Evolutionary conservation across 192 early-diverging fungal genomes (phyloP).

Genomic region (Allomyces macrogynus): DNA sequence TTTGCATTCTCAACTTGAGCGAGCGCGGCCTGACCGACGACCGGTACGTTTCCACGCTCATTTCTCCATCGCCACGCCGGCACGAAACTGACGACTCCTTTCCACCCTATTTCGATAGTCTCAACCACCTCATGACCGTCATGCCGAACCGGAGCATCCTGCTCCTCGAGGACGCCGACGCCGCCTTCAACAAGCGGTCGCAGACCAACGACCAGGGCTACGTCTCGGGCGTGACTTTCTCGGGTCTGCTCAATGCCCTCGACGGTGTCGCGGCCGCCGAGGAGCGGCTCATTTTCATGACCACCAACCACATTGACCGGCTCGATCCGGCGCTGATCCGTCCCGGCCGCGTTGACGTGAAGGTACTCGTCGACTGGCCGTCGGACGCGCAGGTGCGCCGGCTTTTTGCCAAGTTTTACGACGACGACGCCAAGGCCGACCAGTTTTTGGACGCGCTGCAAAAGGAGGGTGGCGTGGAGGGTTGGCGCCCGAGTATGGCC

Average conservation of each 20-base stretch:
- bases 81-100: too few species aligned
- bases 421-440: slow-evolving; percentile 35
- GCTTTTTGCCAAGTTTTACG: slow-evolving; percentile 70
- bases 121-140: slow-evolving; percentile 60
- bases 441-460: slow-evolving; percentile 39
- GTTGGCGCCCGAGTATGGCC: slow-evolving; percentile 48
- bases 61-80: too few species aligned
- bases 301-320: slow-evolving; percentile 63
- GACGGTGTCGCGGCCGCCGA: slow-evolving; percentile 74
- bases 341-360: slow-evolving; percentile 59
- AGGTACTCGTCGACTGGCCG: slow-evolving; percentile 55
- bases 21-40: slow-evolving; percentile 70
- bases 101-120: not conserved
- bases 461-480: slow-evolving; percentile 9
- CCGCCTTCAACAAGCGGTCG: slow-evolving; percentile 51
- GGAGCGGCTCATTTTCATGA: slow-evolving; percentile 78
- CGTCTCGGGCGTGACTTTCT: slow-evolving; percentile 43
- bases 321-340: slow-evolving; percentile 61
- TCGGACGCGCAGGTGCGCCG: slow-evolving; percentile 36
- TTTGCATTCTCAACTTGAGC: slow-evolving; percentile 67
- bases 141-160: slow-evolving; percentile 60
- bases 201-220: slow-evolving; percentile 51
- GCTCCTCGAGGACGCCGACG: slow-evolving; percentile 66
- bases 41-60: slow-evolving; percentile 8
- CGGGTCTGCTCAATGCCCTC: slow-evolving; percentile 68